Evolutionary conservation across 345 rosid species (phyloP), one percentile per base, ranked within the genome.

Genomic region (Dipteronia sinensis): DNA sequence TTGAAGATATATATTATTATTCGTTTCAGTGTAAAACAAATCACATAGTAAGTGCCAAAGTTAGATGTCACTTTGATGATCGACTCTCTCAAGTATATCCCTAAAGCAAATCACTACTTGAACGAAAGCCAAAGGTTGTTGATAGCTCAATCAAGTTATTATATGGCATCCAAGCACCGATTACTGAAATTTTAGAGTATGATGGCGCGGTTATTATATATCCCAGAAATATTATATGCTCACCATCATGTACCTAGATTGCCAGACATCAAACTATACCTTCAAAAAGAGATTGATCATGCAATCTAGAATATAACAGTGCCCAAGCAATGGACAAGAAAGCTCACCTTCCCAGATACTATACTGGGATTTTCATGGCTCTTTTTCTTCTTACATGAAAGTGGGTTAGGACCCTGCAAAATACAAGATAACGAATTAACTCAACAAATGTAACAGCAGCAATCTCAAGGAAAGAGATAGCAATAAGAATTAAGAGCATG

Each of bases 351-450:
- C 34, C 47, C 73, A 8, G 83, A 77, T 69, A 71, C 64, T 73
- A 73, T 66, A 72, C 79, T 88, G 1, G 71, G 19, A 76, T 75
- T 90, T 75, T 80, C 83, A 63, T 2, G 55, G 49, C 17, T 81
- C 85, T 84, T 94, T 72, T 91, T 94, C 89, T 92, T 95, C 93
- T 79, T 83, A 70, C 90, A 80, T 8, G 99, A 96, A 62, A 94
- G 92, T 53, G 99, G 97, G 44, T 96, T 96, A 53, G 97, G 98
- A 67, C 83, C 97, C 99, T 96, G 84, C 72, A 83, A 78, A 85
- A 55, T 76, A 81, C 42, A 62, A 11, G 42, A 79, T 56, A 27
- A 40, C 59, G 66, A 42, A 19, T 38, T 15, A 38, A 77, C 61
- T 47, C 56, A 31, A 29, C 34, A 29, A 69, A 46, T 74, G 63